Percentiles rank a stretch among this genome's conserved stretches.
These are phyloP conservation scores for Rhizoclosmatium sp. DNA, from an alignment of 192 early-diverging fungal species.

Conservation along the genomic window DNA sequence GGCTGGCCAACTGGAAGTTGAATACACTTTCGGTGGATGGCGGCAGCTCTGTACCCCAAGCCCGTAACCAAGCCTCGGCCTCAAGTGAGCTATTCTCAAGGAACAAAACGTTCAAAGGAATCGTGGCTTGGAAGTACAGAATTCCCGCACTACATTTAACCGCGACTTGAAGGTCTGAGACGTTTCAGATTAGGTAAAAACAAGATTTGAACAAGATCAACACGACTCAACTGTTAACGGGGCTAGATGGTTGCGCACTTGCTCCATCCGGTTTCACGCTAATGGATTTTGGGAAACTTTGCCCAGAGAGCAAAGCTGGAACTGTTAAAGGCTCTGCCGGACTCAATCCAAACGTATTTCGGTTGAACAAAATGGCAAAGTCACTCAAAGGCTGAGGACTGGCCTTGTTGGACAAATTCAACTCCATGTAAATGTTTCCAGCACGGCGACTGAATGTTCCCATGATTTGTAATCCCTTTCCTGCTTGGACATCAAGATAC, in stretches of 20 bases:
- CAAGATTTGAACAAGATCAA: slow-evolving; percentile 35
- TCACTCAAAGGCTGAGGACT: slow-evolving; percentile 45
- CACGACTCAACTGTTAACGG: slow-evolving; percentile 35
- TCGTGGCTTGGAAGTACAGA: slow-evolving; percentile 54
- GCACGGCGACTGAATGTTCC: slow-evolving; percentile 39
- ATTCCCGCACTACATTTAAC: slow-evolving; percentile 62
- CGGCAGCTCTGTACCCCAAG: slow-evolving; percentile 27
- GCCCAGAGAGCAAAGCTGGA: slow-evolving; percentile 41
- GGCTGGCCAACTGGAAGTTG: slow-evolving; percentile 1
- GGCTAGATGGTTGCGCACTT: slow-evolving; percentile 9
- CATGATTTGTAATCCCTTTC: slow-evolving; percentile 32
- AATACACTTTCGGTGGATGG: slow-evolving; percentile 33
- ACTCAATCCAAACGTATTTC: slow-evolving; percentile 59
- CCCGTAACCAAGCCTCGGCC: slow-evolving; percentile 31
- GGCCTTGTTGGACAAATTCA: slow-evolving; percentile 53
- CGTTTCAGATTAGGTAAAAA: neutral
- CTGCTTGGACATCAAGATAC: slow-evolving; percentile 13
- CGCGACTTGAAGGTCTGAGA: slow-evolving; percentile 56
- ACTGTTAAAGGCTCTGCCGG: slow-evolving; percentile 53
- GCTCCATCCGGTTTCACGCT: slow-evolving; percentile 31
- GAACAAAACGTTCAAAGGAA: slow-evolving; percentile 34
- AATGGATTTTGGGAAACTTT: slow-evolving; percentile 37
- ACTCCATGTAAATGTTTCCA: slow-evolving; percentile 50
- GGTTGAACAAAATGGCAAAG: slow-evolving; percentile 70
- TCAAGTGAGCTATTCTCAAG: slow-evolving; percentile 25